Conservation (phyloP, 2,329 filamentous ascomycete species). For the Pseudocercospora macadamiae region DNA sequence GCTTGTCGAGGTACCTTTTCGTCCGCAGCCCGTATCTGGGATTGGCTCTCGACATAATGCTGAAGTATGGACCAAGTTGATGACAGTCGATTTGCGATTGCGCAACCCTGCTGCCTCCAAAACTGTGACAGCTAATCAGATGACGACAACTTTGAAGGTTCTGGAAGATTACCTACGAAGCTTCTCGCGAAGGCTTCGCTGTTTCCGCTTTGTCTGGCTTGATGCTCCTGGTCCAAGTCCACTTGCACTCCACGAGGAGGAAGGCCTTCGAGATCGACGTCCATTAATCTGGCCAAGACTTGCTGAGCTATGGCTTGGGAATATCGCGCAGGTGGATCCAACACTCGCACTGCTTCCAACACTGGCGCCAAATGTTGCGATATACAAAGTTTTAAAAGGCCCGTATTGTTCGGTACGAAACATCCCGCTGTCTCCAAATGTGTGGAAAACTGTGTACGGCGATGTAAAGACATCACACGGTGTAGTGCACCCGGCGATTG, state of each 20-base stretch:
- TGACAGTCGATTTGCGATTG: conserved; percentile 34
- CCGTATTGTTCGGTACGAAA: not conserved
- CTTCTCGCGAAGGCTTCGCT: conserved; percentile 33
- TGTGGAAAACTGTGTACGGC: not conserved
- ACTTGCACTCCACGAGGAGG: conserved; percentile 29
- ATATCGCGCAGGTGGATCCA: conserved; percentile 16
- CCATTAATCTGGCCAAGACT: conserved; percentile 28
- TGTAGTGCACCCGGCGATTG: not conserved
- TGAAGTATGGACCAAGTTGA: conserved; percentile 32
- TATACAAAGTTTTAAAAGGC: not conserved
- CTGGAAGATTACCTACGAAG: conserved; percentile 37
- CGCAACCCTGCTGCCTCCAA: conserved; percentile 26
- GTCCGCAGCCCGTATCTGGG: not conserved
- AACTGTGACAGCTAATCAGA: conserved; percentile 28
- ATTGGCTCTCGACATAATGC: not conserved
- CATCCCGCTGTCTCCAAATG: not conserved
- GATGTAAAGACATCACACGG: not conserved
- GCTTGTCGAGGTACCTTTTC: conserved; percentile 23
- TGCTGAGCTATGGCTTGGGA: conserved; percentile 32
- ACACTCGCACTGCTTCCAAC: not conserved
- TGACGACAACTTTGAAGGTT: conserved; percentile 34
- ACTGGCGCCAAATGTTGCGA: conserved; percentile 2
- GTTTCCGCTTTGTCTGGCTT: conserved; percentile 37
- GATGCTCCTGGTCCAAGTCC: conserved; percentile 36
- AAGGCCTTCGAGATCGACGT: conserved; percentile 18